These are phyloP conservation scores for Cytospora mali DNA, from an alignment of 2,329 filamentous ascomycete species.

Conservation along the genomic window DNA sequence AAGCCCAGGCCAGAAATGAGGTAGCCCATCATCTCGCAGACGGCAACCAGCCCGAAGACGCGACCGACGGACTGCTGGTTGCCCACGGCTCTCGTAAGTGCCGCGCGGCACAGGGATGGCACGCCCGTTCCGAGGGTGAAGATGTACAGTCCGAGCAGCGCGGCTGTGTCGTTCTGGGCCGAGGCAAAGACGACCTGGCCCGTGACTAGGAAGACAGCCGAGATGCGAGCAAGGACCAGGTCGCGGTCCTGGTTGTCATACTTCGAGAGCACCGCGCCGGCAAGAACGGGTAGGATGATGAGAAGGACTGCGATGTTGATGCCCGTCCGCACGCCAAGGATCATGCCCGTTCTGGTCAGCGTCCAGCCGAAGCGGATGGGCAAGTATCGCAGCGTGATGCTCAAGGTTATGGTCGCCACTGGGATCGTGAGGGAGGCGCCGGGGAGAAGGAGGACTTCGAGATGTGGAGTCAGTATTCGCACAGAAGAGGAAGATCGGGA, in stretches of 20 bases:
- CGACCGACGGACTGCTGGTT: neutral
- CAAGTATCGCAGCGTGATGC: constrained; percentile 16
- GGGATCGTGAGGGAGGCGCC: constrained; percentile 15
- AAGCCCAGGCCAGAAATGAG: constrained; percentile 16
- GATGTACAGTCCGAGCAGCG: constrained; percentile 17
- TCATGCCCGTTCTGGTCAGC: too few species aligned
- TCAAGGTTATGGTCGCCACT: constrained; percentile 4
- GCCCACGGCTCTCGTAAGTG: constrained; percentile 7
- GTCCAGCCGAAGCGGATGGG: constrained; percentile 22
- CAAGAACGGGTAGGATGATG: constrained; percentile 5
- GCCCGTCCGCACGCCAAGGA: constrained; percentile 13
- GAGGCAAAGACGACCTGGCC: constrained; percentile 16
- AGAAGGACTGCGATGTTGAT: constrained; percentile 18
- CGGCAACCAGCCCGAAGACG: constrained; percentile 18
- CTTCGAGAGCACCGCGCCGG: neutral
- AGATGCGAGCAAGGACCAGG: constrained; percentile 14
- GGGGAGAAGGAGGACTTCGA: constrained; percentile 2
- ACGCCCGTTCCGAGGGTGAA: constrained; percentile 22
- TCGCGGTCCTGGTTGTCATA: neutral
- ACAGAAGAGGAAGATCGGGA: too few species aligned
- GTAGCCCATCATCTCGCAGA: constrained; percentile 11
- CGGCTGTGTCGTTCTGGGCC: neutral
- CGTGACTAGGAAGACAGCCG: constrained; percentile 6
- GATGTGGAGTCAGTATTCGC: too few species aligned
- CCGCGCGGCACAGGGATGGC: constrained; percentile 21